Conservation (phyloP, 2,329 filamentous ascomycete genomes). For the Ceratocystis destructans region DNA sequence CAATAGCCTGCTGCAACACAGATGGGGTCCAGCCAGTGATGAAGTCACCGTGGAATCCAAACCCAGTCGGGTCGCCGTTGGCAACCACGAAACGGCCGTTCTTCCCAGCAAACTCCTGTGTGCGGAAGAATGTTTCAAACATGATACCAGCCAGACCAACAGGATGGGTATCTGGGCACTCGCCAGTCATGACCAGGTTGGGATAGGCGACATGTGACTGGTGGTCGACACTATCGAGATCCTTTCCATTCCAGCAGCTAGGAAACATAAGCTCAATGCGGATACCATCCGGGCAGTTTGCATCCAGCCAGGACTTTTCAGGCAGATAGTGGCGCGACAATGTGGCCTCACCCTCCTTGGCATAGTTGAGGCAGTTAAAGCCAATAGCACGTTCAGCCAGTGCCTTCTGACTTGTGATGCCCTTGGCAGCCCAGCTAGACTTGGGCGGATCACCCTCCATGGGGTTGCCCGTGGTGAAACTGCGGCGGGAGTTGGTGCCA, state of each 20-base stretch:
- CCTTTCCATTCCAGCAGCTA: constrained; percentile 72
- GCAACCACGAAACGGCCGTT: constrained; percentile 60
- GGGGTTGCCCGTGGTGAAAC: constrained; percentile 55
- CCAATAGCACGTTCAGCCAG: constrained; percentile 72
- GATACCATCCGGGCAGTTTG: constrained; percentile 67
- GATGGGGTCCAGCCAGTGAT: constrained; percentile 60
- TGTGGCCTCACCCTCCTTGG: constrained; percentile 49
- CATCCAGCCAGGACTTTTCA: constrained; percentile 64
- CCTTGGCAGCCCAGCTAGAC: constrained; percentile 52
- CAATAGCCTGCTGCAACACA: constrained; percentile 57
- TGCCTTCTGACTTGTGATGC: constrained; percentile 51
- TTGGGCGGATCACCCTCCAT: constrained; percentile 50
- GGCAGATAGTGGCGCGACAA: constrained; percentile 73
- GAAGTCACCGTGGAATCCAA: constrained; percentile 68
- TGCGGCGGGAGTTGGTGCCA: constrained; percentile 53
- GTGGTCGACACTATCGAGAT: constrained; percentile 42
- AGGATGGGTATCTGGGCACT: constrained; percentile 56
- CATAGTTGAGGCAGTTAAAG: constrained; percentile 91
- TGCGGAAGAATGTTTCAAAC: constrained; percentile 77
- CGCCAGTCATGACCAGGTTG: constrained; percentile 58
- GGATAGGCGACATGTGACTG: constrained; percentile 65
- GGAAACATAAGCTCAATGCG: constrained; percentile 79
- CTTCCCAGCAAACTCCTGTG: constrained; percentile 46
- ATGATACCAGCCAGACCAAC: constrained; percentile 61
- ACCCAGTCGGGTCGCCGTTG: constrained; percentile 66